Base-by-base conservation (phyloP, 805 yeast genomes). In the Suhomyces sp. region DNA sequence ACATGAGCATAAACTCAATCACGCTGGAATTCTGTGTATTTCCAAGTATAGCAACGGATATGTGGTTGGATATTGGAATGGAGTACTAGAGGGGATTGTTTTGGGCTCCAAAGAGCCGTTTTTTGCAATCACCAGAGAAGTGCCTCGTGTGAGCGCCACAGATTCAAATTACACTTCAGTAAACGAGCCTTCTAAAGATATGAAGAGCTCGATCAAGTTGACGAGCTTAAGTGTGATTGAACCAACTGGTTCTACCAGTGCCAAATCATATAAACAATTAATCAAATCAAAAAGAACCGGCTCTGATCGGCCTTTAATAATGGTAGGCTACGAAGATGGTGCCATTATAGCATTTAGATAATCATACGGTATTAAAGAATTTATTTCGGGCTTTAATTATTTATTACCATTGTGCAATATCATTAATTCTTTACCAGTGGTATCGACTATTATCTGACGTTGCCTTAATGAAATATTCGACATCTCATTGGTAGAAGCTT, bases 301-400 rank as follows among this genome's bases (percentile, higher is more conserved):
- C 6, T 19, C 3, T 6, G 19, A n/a, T 41, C 26, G 26, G 15
- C n/a, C 48, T 4, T 65, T 76, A 60, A 55, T 82, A 1, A 77
- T 82, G 5, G 73, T 76, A 1, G 87, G 83, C 0, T 83, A 79
- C 46, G 81, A 79, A 48, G 86, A 84, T 56, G 86, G 87, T 2
- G 70, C 82, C 2, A 69, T 84, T 2, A 72, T 71, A 10, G 63
- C 80, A 9, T 79, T 74, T 61, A 58, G 58, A 26, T 44, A 50
- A 27, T 24, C 3, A 3, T 19, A 19, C 19, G 19, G 19, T 19
- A 3, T 19, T 3, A 19, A 2, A 3, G 19, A 19, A 19, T 19
- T 19, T 19, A 19, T 19, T 3, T 19, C 2, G 19, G 19, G 3
- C 19, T 2, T 19, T 31, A 15, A 24, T 26, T 8, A 26, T 26